Base-by-base conservation (phyloP, 139 green algal species). In the Chlorella sp. region DNA sequence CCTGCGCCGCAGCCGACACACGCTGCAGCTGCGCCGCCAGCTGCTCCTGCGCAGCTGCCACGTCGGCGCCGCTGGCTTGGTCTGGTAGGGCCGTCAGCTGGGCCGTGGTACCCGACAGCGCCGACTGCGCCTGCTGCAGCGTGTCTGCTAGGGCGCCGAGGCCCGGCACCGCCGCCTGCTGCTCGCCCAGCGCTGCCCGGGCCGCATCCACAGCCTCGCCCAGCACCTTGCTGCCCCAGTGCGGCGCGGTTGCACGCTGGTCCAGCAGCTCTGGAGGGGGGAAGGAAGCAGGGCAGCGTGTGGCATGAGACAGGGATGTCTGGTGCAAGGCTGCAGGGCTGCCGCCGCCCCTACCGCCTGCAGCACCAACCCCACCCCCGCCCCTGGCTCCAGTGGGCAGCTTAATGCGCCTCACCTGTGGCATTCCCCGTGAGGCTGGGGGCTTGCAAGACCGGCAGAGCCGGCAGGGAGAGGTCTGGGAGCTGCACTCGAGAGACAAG, bases 171-270 rank as follows among this genome's bases (percentile, higher is more conserved):
- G 56, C 38, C 38, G 76, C 40, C 58, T 82, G 76, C 58, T 73
- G 28, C 54, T 82, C 76, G 24, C 30, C n/a, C 56, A 82, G 38
- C 76, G 30, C 8, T 24, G 43, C 38, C 4, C 34, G 34, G 14
- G 54, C 76, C 11, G 51, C 34, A 34, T 22, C 16, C 76, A 81
- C 13, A 3, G 76, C 43, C 34, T 51, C 44, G n/a, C 26, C 54
- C 30, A 44, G 0, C 56, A 40, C 76, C 30, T 5, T 58, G 76
- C 56, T 73, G 38, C 76, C 76, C 76, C 76, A 82, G 40, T 82
- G 76, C 38, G 76, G 56, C 38, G 54, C 56, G 11, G 36, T 82
- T 13, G 76, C 76, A 8, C 40, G 36, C 38, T 28, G 24, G 24
- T 82, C 76, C 26, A 82, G 36, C 22, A 73, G 9, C 1, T 82